Base-by-base conservation (phyloP, 345 rosid genomes). In the Garcia nutans region DNA sequence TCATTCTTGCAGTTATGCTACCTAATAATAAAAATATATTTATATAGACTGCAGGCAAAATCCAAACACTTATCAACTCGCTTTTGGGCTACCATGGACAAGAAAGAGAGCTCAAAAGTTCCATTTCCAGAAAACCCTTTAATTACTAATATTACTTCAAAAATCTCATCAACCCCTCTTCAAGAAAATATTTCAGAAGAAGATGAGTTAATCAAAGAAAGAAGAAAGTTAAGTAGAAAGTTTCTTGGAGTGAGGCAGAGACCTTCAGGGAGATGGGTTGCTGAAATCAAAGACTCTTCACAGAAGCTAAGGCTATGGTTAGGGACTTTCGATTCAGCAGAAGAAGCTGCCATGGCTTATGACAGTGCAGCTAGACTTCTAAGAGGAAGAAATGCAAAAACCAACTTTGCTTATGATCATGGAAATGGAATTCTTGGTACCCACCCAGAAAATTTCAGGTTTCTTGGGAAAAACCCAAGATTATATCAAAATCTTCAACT, bases 221-320 rank as follows among this genome's bases (percentile, higher is more conserved):
- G 7, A 37, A 24, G 20, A 2, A n/a, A 1, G 1, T 74, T 65
- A 54, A 81, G 31, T 28, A 28, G 72, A 76, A 82, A 79, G 70
- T 86, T 73, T 69, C 79, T 86, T 7, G 91, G 89, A 62, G 91
- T 86, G 69, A 86, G 91, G 69, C 91, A 88, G 66, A 80, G 91
- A 69, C 88, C 89, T 0, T 88, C 91, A 0, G 89, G 91, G 1
- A 86, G 88, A 83, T 88, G 91, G 91, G 91, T 84, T 8, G 89
- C 91, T 6, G 91, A 88, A 74, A 88, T 88, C 76, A 88, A 84
- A 79, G 81, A 86, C 67, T 76, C 88, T 20, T 74, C 86, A n/a
- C 84, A 84, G 78, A 88, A 88, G 80, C 79, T 88, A 68, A 80
- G 91, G 84, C 80, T 88, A 20, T 86, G 91, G 91, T 49, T 88